Evolutionary conservation across 202 grass and related monocot genomes (phyloP).

Genomic region (Brachypodium distachyon): DNA sequence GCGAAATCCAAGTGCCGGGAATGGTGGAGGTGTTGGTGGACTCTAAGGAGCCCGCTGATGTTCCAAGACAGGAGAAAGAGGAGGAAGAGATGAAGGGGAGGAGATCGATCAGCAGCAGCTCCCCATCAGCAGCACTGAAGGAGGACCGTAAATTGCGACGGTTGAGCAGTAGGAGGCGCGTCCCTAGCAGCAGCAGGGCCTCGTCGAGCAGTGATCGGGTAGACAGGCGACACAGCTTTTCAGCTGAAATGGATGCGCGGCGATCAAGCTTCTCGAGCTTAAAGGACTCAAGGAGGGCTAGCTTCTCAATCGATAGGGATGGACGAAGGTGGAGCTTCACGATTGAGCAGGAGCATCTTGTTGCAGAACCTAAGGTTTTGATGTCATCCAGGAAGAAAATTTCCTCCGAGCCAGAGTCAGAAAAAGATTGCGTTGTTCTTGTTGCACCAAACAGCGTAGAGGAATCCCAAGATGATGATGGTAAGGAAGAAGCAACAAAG

Average conservation of each 20-base stretch:
- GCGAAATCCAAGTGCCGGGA: background rate
- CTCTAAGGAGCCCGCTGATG: background rate
- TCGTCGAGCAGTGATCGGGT: constrained; percentile 42
- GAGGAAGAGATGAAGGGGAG: constrained; percentile 50
- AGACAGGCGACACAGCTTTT: constrained; percentile 74
- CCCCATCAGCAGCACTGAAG: constrained; percentile 28
- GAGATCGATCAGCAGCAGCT: constrained; percentile 21
- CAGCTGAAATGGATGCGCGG: constrained; percentile 52
- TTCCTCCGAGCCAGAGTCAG: constrained; percentile 26
- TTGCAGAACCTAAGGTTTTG: constrained; percentile 42
- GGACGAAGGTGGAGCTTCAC: constrained; percentile 80
- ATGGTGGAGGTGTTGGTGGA: constrained; percentile 6
- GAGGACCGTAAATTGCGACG: constrained; percentile 42
- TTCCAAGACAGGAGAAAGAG: constrained; percentile 1
- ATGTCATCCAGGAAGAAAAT: constrained; percentile 50
- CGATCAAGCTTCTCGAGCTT: constrained; percentile 52
- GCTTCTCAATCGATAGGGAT: constrained; percentile 77
- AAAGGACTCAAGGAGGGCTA: constrained; percentile 71
- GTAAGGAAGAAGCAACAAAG: constrained; percentile 18
- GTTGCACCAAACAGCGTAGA: constrained; percentile 37
- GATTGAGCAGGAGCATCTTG: constrained; percentile 73
- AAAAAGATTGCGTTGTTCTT: constrained; percentile 18
- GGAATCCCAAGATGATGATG: constrained; percentile 23
- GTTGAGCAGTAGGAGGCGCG: constrained; percentile 37
- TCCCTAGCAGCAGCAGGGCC: constrained; percentile 29